Base-by-base conservation (phyloP, 768 basidiomycete genomes). In the Macrocybe gigantea region DNA sequence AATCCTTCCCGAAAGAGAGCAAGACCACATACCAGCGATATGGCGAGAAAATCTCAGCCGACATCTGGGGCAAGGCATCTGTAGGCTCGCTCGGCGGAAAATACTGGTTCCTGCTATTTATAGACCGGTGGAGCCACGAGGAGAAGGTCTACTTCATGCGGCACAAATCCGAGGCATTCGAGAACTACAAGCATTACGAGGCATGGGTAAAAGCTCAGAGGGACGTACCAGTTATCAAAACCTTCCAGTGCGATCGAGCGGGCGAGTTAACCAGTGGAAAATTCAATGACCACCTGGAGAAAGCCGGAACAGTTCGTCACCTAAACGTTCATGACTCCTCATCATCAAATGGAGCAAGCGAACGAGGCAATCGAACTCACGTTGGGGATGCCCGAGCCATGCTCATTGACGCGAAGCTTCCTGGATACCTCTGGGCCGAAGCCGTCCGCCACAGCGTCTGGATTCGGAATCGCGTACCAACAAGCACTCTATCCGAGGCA, bases 51-150 rank as follows among this genome's bases (percentile, higher is more conserved):
- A 30, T 40, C 33, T 45, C 45, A 37, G 35, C 40, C 30, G 42
- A 51, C 44, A 29, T 77, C 1, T 78, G 76, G 73, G 75, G 74
- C 10, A 74, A 71, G 5, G 62, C 71, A 0, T 62, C 59, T 0
- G 53, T 67, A 0, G 38, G 45, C 8, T 66, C 48, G 0, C 45
- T 59, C 0, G 58, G 60, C 0, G 61, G 65, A 29, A 45, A 56
- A 5, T 31, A 39, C 1, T 74, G 74, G 41, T 69, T 64, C 42
- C 49, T 67, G 10, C 64, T 60, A 0, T 74, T 67, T 49, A 70
- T 57, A 0, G 70, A 75, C 41, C 64, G 72, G 37, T 48, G 57
- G 31, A 54, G 64, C 0, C 54, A 61, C 4, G 49, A 57, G 11
- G 63, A 60, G 5, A 54, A 56, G 30, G 47, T 68, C 1, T 50